Evolutionary conservation across 129 eudicot genomes (phyloP), one percentile per base, ranked within the genome.

Genomic region (Pulicaria dysenterica): DNA sequence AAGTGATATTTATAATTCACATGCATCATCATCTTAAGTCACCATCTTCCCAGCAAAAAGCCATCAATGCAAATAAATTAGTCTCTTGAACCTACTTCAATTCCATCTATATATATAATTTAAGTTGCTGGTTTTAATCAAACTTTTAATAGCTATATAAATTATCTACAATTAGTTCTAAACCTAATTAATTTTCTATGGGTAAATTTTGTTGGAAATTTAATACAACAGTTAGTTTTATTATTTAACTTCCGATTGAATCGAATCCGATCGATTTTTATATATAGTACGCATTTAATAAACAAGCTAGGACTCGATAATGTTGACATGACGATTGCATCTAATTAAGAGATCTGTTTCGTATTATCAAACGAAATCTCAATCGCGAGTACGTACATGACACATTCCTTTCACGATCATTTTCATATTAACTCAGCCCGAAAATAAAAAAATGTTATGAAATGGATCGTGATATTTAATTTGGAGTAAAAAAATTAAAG

Each of bases 391-490:
- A 64, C 54, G 1, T 62, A 50, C 36, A 12, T 69, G 40, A 39
- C 63, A 39, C 5, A 24, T 66, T 24, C 6, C 71, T 19, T 66
- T 15, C 46, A 60, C 15, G 59, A 39, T 72, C 37, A 34, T 49
- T 73, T 64, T 41, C 8, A 4, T 62, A 40, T 74, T 62, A 73
- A 73, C n/a, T 24, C 50, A 58, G 31, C 31, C 63, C 1, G 40
- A 24, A 46, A 47, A 58, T 24, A 45, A 56, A 67, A 67, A 45
- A 38, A 12, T 11, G 50, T 5, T n/a, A 47, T 19, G 74, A 68
- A 47, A 47, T 76, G 61, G 57, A 46, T 48, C 62, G 56, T 58
- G 80, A 76, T 16, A 47, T 57, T 58, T 46, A 46, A 45, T 53
- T 77, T 45, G 14, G 38, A 76, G 53, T 19, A 36, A 77, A 58